Evolutionary conservation across 1,284 basidiomycete species (phyloP).

Genomic region (Lignosus rhinocerotis): DNA sequence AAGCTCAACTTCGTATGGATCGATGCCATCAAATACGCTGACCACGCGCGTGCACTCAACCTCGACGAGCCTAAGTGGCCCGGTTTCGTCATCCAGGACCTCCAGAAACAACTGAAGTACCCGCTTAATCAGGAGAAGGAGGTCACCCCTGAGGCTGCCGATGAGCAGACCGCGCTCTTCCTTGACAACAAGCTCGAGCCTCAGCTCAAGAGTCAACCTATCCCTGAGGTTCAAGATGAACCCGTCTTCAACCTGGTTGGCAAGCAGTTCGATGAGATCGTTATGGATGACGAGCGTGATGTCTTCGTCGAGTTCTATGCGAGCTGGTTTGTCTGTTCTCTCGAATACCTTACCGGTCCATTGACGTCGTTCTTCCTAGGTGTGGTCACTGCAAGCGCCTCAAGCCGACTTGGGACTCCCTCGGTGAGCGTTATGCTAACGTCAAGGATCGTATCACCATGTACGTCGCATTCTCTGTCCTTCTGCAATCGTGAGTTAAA

Average conservation of each 20-base stretch:
- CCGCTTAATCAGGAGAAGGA: slow-evolving; percentile 76
- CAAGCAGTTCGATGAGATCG: slow-evolving; percentile 87
- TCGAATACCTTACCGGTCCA: neutral
- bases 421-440: slow-evolving; percentile 83
- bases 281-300: slow-evolving; percentile 89
- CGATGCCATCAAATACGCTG: slow-evolving; percentile 92
- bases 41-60: slow-evolving; percentile 96
- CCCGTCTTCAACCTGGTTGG: slow-evolving; percentile 86
- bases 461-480: slow-evolving; percentile 46
- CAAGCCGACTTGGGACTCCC: slow-evolving; percentile 90
- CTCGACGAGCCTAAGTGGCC: slow-evolving; percentile 87
- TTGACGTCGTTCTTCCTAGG: slow-evolving; percentile 43
- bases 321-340: slow-evolving; percentile 71
- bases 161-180: slow-evolving; percentile 67
- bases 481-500: slow-evolving; percentile 4
- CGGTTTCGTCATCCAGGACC: slow-evolving; percentile 90
- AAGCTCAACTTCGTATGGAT: slow-evolving; percentile 99
- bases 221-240: slow-evolving; percentile 85
- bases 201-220: slow-evolving; percentile 87
- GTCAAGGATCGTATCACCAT: slow-evolving; percentile 83
- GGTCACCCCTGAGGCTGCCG: slow-evolving; percentile 56
- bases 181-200: slow-evolving; percentile 77
- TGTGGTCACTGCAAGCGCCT: slow-evolving; percentile 96
- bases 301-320: slow-evolving; percentile 98
- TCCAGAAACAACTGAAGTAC: slow-evolving; percentile 86